Base-by-base conservation (phyloP, 2,329 filamentous ascomycete species). In the Aspergillus fijiensis region DNA sequence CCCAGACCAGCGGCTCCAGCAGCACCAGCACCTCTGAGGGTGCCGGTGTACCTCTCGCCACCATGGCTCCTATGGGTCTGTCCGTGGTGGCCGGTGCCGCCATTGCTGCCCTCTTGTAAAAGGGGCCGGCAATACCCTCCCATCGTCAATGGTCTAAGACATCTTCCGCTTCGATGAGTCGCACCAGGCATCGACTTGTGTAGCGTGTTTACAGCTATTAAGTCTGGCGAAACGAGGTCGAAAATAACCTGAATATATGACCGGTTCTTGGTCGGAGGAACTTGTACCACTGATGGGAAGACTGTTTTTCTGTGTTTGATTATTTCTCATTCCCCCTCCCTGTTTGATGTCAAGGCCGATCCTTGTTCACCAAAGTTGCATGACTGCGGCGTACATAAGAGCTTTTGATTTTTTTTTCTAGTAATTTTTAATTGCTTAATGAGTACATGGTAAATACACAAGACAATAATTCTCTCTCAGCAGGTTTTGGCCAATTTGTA, bases 101-200 rank as follows among this genome's bases (percentile, higher is more conserved):
- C 52, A 67, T 81, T 51, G 75, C 76, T 65, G 75, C 76, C 65
- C 71, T 81, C 62, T 68, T 80, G 65, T 80, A 76, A 75, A 63
- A 35, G 47, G 57, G 49, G 25, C 33, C n/a, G 21, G 14, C 35
- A 29, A 55, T 47, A 19, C 27, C 23, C 11, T 29, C n/a, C 23
- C 10, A 19, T 7, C 42, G 19, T 56, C 27, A 19, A 52, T 25
- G 53, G 29, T 10, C 27, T 23, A 11, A 35, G 39, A 47, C 51
- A 48, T 51, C 51, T 6, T 23, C 27, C 42, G 42, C 27, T 25
- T 33, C 29, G 27, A 48, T 47, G 42, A 25, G 4, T 35, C 33
- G 33, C 12, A 45, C 39, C 14, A 19, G 39, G 3, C 16, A 16
- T 19, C 47, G 50, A 49, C 47, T 31, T 11, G 21, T 55, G 16